phyloP scores from a whole-genome alignment of 345 rosid genomes.

The Boechera stricta region DNA sequence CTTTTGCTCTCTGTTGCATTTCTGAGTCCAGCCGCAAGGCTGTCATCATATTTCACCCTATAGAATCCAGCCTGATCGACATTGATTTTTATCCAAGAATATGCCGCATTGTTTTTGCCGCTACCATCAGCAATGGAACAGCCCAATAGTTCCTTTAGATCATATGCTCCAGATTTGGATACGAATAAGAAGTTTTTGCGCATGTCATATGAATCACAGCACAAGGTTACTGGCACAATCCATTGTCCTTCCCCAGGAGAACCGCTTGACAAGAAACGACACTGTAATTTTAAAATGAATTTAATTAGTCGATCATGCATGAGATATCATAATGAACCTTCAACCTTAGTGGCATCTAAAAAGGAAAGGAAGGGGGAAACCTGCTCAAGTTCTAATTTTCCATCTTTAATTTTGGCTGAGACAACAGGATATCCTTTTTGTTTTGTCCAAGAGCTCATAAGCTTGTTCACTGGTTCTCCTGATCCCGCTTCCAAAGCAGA shows the following conservation, averaged over 20 bases:
- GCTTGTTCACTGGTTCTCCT: conserved; percentile 87
- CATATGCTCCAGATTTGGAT: conserved; percentile 62
- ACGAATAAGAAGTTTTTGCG: conserved; percentile 74
- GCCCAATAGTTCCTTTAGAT: conserved; percentile 52
- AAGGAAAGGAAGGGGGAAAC: conserved; percentile 36
- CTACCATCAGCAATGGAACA: conserved; percentile 40
- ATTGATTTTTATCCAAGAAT: conserved; percentile 80
- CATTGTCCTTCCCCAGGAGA: conserved; percentile 85
- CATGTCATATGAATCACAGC: conserved; percentile 74
- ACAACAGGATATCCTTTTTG: conserved; percentile 93
- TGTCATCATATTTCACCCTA: conserved; percentile 87
- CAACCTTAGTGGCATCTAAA: conserved; percentile 4
- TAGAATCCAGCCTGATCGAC: conserved; percentile 91
- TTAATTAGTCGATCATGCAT: conserved; percentile 20
- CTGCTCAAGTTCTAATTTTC: conserved; percentile 90
- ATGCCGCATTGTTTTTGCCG: conserved; percentile 25
- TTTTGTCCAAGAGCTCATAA: conserved; percentile 95
- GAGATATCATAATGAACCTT: conserved; percentile 13
- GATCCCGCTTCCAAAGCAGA: conserved; percentile 87
- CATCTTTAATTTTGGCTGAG: conserved; percentile 68
- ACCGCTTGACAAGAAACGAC: conserved; percentile 89
- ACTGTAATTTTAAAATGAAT: conserved; percentile 49
- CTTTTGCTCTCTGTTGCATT: conserved; percentile 69
- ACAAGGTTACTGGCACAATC: conserved; percentile 91
- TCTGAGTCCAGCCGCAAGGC: conserved; percentile 76